phyloP scores from a whole-genome alignment of 345 rosid genomes.

The Syzygium aromaticum region DNA sequence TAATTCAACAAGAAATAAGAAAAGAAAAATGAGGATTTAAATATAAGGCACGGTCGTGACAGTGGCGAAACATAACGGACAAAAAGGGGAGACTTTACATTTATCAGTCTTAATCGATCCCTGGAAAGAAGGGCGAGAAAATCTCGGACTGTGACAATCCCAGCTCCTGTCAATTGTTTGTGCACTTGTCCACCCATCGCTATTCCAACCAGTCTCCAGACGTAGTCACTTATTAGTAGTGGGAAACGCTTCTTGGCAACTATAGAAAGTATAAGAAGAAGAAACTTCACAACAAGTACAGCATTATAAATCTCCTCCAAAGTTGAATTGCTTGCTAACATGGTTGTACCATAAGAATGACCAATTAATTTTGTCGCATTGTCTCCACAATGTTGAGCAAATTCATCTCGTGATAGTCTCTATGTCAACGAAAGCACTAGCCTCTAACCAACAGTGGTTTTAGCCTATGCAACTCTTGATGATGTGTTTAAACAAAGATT shows the following conservation, averaged over 20 bases:
- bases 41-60: neutral
- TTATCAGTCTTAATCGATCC: neutral
- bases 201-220: neutral
- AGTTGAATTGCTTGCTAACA: too few species aligned
- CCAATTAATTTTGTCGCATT: too few species aligned
- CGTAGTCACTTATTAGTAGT: neutral
- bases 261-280: neutral
- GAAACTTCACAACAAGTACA: too few species aligned
- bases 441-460: neutral
- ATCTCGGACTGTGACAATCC: neutral
- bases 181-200: neutral
- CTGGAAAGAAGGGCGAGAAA: neutral
- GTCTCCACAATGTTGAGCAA: too few species aligned
- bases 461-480: neutral
- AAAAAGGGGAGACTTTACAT: neutral
- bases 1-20: neutral
- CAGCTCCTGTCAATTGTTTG: neutral
- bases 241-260: neutral
- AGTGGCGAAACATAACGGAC: neutral
- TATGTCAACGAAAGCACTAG: neutral
- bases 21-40: neutral
- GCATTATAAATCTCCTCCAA: too few species aligned
- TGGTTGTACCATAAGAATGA: too few species aligned
- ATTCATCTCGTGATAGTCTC: too few species aligned
- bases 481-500: neutral